Evolutionary conservation across 2,329 filamentous ascomycete species (phyloP).

Genomic region (Penicillium sp.): DNA sequence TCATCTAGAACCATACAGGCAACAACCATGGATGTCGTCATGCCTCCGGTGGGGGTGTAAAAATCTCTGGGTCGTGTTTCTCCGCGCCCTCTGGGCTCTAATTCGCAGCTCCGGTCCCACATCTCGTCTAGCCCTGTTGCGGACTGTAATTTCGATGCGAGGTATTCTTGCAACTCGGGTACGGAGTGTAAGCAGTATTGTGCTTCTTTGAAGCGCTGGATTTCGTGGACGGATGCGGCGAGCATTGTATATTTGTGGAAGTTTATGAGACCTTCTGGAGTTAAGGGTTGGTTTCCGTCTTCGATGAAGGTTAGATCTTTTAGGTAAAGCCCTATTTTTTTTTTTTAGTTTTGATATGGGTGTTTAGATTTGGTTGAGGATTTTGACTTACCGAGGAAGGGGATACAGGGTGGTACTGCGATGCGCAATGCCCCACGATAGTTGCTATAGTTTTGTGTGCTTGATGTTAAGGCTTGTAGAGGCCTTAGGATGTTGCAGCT

Average conservation of each 20-base stretch:
- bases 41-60: slow-evolving; percentile 14
- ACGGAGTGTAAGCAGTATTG: slow-evolving; percentile 84
- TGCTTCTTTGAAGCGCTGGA: slow-evolving; percentile 93
- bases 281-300: slow-evolving; percentile 89
- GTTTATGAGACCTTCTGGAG: slow-evolving; percentile 81
- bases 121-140: slow-evolving; percentile 93
- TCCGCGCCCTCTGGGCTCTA: slow-evolving; percentile 89
- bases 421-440: slow-evolving; percentile 71
- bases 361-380: neutral
- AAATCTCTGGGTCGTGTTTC: slow-evolving; percentile 47
- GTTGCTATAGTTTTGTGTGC: slow-evolving; percentile 77
- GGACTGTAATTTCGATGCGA: slow-evolving; percentile 80
- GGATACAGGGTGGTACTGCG: slow-evolving; percentile 90
- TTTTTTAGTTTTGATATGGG: neutral
- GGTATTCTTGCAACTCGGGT: slow-evolving; percentile 78
- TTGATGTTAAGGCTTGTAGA: slow-evolving; percentile 88
- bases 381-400: slow-evolving; percentile 77
- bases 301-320: slow-evolving; percentile 96
- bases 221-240: slow-evolving; percentile 39
- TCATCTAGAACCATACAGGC: slow-evolving; percentile 15
- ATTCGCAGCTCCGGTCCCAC: slow-evolving; percentile 89
- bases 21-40: slow-evolving; percentile 14
- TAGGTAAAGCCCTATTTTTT: slow-evolving; percentile 75
- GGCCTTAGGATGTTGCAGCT: slow-evolving; percentile 74
- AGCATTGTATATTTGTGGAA: slow-evolving; percentile 24